Conservation (phyloP, 768 basidiomycete genomes). For the Mycena vitilis region DNA sequence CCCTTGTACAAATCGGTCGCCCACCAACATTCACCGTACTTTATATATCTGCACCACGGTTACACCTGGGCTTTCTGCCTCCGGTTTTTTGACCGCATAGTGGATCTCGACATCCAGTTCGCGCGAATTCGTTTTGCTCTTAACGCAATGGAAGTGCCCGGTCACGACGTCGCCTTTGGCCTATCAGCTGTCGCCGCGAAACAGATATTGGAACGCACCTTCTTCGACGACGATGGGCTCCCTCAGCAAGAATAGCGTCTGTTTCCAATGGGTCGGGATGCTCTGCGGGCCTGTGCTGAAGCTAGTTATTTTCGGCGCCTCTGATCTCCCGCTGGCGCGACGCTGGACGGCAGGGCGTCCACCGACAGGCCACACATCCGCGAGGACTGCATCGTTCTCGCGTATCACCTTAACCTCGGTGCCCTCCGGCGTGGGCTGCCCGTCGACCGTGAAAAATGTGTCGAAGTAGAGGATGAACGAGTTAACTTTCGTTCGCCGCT, state of each 20-base stretch:
- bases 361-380: conserved; percentile 85
- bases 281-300: conserved; percentile 94
- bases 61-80: conserved; percentile 51
- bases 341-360: conserved; percentile 71
- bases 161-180: conserved; percentile 73
- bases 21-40: conserved; percentile 67
- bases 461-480: conserved; percentile 95
- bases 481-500: conserved; percentile 73
- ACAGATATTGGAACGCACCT: conserved; percentile 58
- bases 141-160: conserved; percentile 87
- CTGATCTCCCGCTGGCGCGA: conserved; percentile 64
- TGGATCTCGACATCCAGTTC: conserved; percentile 95
- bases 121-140: conserved; percentile 83
- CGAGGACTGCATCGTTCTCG: conserved; percentile 71
- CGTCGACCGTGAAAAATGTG: conserved; percentile 83
- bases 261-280: conserved; percentile 96
- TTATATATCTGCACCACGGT: conserved; percentile 83
- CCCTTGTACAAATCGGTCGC: too few relatives aligned
- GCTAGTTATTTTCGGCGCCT: conserved; percentile 60
- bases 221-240: conserved; percentile 82
- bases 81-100: conserved; percentile 61
- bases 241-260: conserved; percentile 88
- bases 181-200: background rate
- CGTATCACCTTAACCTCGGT: conserved; percentile 67
- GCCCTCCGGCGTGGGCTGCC: conserved; percentile 61